Evolutionary conservation across 1,139 yeast genomes (phyloP), one percentile per base, ranked within the genome.

Genomic region (Candida pseudocylindracea): DNA sequence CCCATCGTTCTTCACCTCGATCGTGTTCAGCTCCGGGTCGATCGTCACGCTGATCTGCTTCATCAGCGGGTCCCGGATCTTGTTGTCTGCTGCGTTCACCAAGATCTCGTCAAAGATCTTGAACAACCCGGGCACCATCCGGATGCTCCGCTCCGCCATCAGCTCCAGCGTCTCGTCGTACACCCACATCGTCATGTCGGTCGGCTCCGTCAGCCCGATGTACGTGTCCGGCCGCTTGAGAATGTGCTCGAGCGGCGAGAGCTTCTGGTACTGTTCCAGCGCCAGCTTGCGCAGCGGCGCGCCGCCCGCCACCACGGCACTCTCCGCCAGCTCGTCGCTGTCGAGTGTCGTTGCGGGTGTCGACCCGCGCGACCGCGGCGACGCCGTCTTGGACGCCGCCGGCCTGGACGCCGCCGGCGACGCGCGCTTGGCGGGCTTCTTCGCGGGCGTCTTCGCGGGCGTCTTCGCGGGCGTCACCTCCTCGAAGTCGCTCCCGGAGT

Each of bases 41-140:
- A 91, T 80, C 31, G 55, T 65, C 11, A 91, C 96, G 38, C 71
- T 79, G 38, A 91, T 68, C 41, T 67, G 70, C 45, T 72, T 79
- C 98, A 91, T 91, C 8, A 65, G 45, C 2, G 93, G 81, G 48
- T 91, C 99, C 43, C 98, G 71, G 40, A 88, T 88, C 56, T 91
- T 91, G 57, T 91, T 91, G 53, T 91, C 98, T 11, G 98, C 99
- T 2, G 99, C 98, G 51, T 91, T 91, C 35, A 91, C 99, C 41
- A 91, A 60, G 40, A 91, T 85, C 55, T 91, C 99, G 54, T 91
- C 99, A 50, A 88, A 91, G 34, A 91, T 88, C 56, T 91, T 91
- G 56, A 81, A 88, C 38, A 91, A 56, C 35, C 98, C 99, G 4
- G 99, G 98, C 11, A 88, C 96, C 41, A 83, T 78, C 31, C 63